Conservation (phyloP, 2,329 filamentous ascomycete genomes). For the Epichloe amarillans region DNA sequence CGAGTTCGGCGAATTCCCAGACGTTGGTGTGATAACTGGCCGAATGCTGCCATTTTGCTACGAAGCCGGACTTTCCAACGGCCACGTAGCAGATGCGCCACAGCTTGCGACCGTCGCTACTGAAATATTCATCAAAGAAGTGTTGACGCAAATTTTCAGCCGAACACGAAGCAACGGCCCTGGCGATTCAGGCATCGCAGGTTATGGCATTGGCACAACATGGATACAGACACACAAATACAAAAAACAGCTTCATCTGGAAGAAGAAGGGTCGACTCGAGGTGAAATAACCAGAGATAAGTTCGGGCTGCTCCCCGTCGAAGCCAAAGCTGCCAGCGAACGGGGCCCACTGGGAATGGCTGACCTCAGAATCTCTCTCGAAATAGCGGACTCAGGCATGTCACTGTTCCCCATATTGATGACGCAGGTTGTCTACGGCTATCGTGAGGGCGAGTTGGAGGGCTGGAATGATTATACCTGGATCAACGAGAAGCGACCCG, state of each 20-base stretch:
- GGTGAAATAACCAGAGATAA: conserved; percentile 65
- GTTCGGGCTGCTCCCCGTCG: conserved; percentile 65
- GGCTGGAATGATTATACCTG: conserved; percentile 48
- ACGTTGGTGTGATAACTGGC: conserved; percentile 46
- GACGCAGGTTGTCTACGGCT: conserved; percentile 55
- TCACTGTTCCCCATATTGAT: conserved; percentile 65
- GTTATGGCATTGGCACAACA: conserved; percentile 49
- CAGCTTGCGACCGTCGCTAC: conserved; percentile 52
- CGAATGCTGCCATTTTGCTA: conserved; percentile 58
- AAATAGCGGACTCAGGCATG: conserved; percentile 63
- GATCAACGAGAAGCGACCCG: conserved; percentile 25
- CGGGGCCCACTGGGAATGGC: conserved; percentile 61
- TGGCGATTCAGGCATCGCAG: conserved; percentile 46
- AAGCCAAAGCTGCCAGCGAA: conserved; percentile 62
- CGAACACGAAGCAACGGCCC: conserved; percentile 53
- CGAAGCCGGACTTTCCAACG: conserved; percentile 46
- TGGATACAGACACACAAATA: conserved; percentile 75
- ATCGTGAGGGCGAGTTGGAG: conserved; percentile 65
- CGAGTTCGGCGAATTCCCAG: conserved; percentile 58
- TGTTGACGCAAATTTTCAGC: conserved; percentile 48
- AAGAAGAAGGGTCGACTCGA: conserved; percentile 60
- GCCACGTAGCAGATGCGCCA: conserved; percentile 46
- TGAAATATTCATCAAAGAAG: conserved; percentile 54
- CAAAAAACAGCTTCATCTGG: conserved; percentile 56
- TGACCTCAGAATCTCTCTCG: conserved; percentile 63